Evolutionary conservation across 441 rosid species (phyloP).

Genomic region (Erodium moschatum): DNA sequence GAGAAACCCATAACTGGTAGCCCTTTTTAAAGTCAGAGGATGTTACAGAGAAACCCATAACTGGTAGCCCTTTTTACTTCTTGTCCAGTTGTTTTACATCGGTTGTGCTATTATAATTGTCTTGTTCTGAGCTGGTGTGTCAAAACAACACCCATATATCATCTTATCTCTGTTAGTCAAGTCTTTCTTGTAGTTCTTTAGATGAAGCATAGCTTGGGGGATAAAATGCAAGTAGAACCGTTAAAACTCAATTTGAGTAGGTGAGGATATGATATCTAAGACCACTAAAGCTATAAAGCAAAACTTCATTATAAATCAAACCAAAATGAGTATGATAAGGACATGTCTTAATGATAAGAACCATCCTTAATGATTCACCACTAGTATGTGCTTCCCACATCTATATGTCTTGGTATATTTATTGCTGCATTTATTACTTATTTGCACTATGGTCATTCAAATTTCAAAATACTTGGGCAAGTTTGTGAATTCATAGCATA

Average conservation of each 20-base stretch:
- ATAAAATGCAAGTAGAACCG: not conserved
- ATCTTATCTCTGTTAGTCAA: not conserved
- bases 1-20: too few species aligned
- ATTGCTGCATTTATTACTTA: conserved; percentile 6
- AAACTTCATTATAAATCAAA: not conserved
- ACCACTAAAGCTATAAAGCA: not conserved
- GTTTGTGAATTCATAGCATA: not conserved
- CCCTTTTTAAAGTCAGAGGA: not conserved
- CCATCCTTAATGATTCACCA: not conserved
- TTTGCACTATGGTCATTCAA: conserved; percentile 15
- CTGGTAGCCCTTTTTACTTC: not conserved
- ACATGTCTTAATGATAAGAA: not conserved
- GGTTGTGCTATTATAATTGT: not conserved
- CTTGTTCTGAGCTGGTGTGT: not conserved
- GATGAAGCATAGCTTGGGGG: not conserved
- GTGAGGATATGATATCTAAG: not conserved
- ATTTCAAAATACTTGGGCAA: not conserved
- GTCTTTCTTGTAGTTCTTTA: not conserved
- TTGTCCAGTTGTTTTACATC: not conserved
- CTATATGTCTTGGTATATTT: not conserved
- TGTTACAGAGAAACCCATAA: too few species aligned
- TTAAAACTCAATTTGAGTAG: not conserved
- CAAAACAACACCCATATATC: not conserved
- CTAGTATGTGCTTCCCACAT: not conserved
- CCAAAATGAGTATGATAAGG: not conserved